phyloP scores from a whole-genome alignment of 148 eudicot species.

The Rhododendron kiyosumense region DNA sequence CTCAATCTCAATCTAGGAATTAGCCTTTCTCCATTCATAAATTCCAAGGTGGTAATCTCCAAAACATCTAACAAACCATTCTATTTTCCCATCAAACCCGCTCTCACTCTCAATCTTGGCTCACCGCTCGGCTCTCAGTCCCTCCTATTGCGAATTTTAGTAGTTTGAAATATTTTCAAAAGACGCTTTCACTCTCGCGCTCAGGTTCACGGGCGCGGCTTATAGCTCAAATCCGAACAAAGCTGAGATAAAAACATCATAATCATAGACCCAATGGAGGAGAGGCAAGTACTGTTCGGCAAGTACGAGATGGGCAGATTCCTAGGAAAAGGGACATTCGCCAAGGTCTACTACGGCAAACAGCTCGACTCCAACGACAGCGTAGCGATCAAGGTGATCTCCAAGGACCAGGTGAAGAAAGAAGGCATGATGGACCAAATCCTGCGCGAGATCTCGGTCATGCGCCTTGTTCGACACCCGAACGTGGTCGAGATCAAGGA shows the following conservation, averaged over 20 bases:
- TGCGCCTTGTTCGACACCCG: slow-evolving; percentile 47
- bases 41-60: neutral
- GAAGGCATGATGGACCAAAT: slow-evolving; percentile 48
- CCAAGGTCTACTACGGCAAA: slow-evolving; percentile 45
- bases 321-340: slow-evolving; percentile 58
- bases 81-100: neutral
- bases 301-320: slow-evolving; percentile 45
- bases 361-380: slow-evolving; percentile 21
- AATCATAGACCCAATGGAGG: slow-evolving; percentile 7
- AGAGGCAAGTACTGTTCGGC: slow-evolving; percentile 30
- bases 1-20: neutral
- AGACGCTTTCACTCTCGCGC: neutral
- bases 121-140: neutral
- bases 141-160: too few relatives aligned
- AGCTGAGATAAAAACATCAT: too few relatives aligned
- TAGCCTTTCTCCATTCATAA: neutral
- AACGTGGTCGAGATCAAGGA: slow-evolving; percentile 55
- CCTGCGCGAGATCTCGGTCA: slow-evolving; percentile 48
- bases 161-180: neutral
- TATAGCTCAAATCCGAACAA: too few relatives aligned
- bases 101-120: neutral
- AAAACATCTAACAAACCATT: neutral
- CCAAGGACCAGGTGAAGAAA: slow-evolving; percentile 45
- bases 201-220: too few relatives aligned
- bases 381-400: slow-evolving; percentile 51